phyloP scores from a whole-genome alignment of 1,284 basidiomycete species.

The Pascua guehoae region DNA sequence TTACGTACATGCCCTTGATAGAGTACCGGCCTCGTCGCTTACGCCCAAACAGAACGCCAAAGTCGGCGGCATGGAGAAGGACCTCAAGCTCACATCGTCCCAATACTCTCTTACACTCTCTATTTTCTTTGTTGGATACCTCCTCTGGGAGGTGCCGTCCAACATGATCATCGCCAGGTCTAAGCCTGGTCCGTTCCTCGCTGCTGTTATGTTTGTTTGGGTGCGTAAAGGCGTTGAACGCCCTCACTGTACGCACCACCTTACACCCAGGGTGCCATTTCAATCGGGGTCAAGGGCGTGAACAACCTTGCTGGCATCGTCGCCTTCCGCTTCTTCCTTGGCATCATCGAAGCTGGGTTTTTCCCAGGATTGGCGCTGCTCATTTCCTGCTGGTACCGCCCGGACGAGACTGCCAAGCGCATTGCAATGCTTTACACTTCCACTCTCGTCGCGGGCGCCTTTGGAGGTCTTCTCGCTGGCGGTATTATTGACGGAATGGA shows the following conservation, averaged over 20 bases:
- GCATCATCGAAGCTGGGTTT: conserved; percentile 39
- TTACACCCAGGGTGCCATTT: conserved; percentile 22
- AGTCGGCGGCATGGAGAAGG: conserved; percentile 10
- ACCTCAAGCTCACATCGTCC: conserved; percentile 1
- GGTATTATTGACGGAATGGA: conserved; percentile 40
- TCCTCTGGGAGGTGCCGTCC: conserved; percentile 26
- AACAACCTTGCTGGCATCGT: conserved; percentile 35
- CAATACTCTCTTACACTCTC: conserved; percentile 8
- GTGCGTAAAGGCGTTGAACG: conserved; percentile 1
- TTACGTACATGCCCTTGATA: too few relatives aligned
- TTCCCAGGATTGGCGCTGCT: conserved; percentile 20
- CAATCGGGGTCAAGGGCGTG: conserved; percentile 18
- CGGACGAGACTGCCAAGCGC: conserved; percentile 31
- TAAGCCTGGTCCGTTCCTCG: conserved; percentile 21
- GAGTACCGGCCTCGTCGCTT: too few relatives aligned
- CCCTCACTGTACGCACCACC: neutral
- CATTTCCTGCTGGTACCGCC: conserved; percentile 7
- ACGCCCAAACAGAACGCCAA: conserved; percentile 10
- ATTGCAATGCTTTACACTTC: conserved; percentile 40
- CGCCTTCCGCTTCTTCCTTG: conserved; percentile 45
- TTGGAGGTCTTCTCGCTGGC: conserved; percentile 42
- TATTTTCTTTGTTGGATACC: conserved; percentile 11
- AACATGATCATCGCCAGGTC: conserved; percentile 20
- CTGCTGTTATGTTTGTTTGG: conserved; percentile 26
- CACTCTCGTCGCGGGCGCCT: conserved; percentile 38